Base-by-base conservation (phyloP, 1,284 basidiomycete genomes). In the Rhodotorula sp. region DNA sequence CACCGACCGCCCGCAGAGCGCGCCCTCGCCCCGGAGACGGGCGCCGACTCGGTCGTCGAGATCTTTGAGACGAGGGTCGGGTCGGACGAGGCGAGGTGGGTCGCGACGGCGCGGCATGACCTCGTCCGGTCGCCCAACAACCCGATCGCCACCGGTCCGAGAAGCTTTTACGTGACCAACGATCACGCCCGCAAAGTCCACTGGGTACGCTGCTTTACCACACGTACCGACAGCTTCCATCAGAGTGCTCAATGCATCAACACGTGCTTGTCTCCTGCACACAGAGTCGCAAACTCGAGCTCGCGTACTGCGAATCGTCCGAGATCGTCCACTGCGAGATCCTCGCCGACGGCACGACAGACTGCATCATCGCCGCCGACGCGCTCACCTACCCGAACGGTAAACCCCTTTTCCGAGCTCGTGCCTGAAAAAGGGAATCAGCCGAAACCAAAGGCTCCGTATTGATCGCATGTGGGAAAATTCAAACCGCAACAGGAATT, bases 41-140 rank as follows among this genome's bases (percentile, higher is more conserved):
- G 89, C 22, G 88, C 89, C 12, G 87, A 91, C 77, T 89, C 88
- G 2, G 85, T 83, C 58, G 82, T 91, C 26, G 89, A 91, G 76
- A 83, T 91, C 37, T 91, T 91, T 79, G 84, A 84, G 74, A 86
- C 87, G 0, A 80, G 72, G 0, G 74, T 85, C 4, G 85, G 86
- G 7, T 81, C 82, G 61, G 77, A 79, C 12, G 79, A 77, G 12
- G 78, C 90, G 70, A 80, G 81, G 10, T 85, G 89, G 77, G 78
- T 90, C 53, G 82, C 80, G 62, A 90, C 89, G 8, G 81, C 89
- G 33, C 80, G 83, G 37, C 83, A 88, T 77, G 82, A 85, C 3
- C 30, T 85, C 14, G 84, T 91, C 29, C 67, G 84, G 10, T 86
- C 88, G 2, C 90, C 90, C 0, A 91, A 91, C 77, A 88, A 89